Conservation (phyloP, 202 grass and related monocot species). For the Zoysia matrella region DNA sequence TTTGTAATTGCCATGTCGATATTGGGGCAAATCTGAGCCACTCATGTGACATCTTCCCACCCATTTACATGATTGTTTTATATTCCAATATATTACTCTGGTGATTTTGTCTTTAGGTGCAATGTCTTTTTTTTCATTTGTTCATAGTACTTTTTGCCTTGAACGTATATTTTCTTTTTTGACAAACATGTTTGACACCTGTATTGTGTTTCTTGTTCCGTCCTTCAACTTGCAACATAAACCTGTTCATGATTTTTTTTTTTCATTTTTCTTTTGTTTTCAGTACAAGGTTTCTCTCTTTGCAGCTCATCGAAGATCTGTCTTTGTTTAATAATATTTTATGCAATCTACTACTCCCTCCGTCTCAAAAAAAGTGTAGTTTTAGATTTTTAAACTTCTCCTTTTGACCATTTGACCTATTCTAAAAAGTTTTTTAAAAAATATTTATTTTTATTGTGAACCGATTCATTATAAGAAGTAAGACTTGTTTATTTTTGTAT, state of each 20-base stretch:
- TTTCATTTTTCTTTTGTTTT: background rate
- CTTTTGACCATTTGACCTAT: too few species aligned
- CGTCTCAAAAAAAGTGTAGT: too few species aligned
- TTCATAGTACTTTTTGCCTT: background rate
- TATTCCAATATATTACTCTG: background rate
- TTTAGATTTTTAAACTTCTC: too few species aligned
- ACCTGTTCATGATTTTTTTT: background rate
- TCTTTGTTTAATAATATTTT: background rate
- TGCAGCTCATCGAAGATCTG: background rate
- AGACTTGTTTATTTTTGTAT: too few species aligned
- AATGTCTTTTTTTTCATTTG: background rate
- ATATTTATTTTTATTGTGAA: too few species aligned
- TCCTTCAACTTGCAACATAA: background rate
- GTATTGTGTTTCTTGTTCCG: background rate
- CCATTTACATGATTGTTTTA: background rate
- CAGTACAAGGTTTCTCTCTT: background rate
- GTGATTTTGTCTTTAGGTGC: background rate
- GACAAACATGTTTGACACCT: background rate
- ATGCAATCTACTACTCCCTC: background rate
- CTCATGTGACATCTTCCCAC: background rate
- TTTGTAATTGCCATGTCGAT: background rate
- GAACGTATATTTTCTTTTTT: background rate
- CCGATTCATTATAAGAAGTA: too few species aligned
- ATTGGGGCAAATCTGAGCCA: constrained; percentile 30
- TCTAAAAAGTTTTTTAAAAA: too few species aligned